Evolutionary conservation across 305 asterid species (phyloP).

Genomic region (Withania somnifera): DNA sequence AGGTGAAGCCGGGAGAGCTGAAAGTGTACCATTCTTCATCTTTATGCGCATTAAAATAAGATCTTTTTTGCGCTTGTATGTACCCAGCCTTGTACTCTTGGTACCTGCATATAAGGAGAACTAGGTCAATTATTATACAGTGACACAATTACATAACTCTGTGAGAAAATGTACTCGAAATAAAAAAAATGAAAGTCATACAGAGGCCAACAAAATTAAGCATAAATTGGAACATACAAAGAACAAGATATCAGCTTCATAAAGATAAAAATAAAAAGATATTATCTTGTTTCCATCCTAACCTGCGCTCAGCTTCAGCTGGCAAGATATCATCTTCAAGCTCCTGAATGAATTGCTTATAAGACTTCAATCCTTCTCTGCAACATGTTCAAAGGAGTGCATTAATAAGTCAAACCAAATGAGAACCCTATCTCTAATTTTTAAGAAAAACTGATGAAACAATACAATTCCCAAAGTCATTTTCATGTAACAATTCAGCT

Average conservation of each 20-base stretch:
- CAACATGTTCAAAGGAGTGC: constrained; percentile 1
- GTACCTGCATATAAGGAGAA: constrained; percentile 39
- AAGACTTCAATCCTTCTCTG: constrained; percentile 99
- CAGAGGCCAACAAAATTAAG: constrained; percentile 5
- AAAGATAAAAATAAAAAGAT: neutral
- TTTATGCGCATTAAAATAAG: constrained; percentile 80
- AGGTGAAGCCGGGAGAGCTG: neutral
- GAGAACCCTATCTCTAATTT: neutral
- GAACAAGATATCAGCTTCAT: neutral
- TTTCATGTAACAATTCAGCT: neutral
- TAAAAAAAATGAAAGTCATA: neutral
- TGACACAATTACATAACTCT: neutral
- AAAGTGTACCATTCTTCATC: constrained; percentile 78
- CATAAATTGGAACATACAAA: constrained; percentile 4
- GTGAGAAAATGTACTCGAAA: neutral
- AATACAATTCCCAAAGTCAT: neutral
- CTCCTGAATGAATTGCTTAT: constrained; percentile 99
- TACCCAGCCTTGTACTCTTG: constrained; percentile 92
- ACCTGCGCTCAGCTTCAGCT: constrained; percentile 98
- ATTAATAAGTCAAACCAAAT: neutral
- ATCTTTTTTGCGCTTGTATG: constrained; percentile 74
- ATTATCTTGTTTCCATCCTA: constrained; percentile 9
- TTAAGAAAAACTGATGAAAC: neutral
- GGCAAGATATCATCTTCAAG: constrained; percentile 98
- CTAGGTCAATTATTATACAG: neutral